These are phyloP conservation scores for Tylopilus balloui DNA, from an alignment of 768 basidiomycete species.

Conservation along the genomic window DNA sequence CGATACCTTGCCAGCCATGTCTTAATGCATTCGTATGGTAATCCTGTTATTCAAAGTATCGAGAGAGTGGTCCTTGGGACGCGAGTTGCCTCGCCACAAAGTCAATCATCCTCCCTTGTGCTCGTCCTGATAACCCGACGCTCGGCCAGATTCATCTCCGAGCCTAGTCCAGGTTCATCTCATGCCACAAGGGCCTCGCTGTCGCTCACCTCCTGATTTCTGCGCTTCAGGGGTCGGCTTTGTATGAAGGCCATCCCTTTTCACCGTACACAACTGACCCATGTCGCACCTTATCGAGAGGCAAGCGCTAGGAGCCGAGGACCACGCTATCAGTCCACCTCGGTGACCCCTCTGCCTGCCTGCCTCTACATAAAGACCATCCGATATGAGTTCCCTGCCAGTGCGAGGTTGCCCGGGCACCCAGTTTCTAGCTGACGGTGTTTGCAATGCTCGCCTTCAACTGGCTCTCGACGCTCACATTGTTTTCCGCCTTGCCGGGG, in stretches of 20 bases:
- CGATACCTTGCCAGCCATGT: conserved; percentile 33
- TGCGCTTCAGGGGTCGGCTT: conserved; percentile 6
- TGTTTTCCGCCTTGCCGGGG: conserved; percentile 8
- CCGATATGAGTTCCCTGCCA: neutral
- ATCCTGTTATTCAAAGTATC: conserved; percentile 26
- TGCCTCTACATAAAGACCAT: conserved; percentile 4
- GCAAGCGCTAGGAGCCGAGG: conserved; percentile 11
- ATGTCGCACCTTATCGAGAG: conserved; percentile 16
- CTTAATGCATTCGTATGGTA: conserved; percentile 36
- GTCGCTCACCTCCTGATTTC: conserved; percentile 11
- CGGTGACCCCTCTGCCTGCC: conserved; percentile 1
- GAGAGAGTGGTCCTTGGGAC: too few species aligned
- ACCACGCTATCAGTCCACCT: conserved; percentile 6
- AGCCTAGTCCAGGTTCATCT: conserved; percentile 3
- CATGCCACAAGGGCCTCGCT: conserved; percentile 5
- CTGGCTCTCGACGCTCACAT: conserved; percentile 5
- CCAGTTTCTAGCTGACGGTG: conserved; percentile 1
- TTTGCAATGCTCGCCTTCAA: neutral
- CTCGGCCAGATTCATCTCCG: conserved; percentile 9
- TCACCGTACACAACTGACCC: conserved; percentile 9
- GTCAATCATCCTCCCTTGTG: conserved; percentile 11
- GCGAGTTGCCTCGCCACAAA: too few species aligned
- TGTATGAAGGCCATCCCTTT: neutral
- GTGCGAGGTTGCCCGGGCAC: neutral
- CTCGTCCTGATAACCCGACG: conserved; percentile 4